Percentiles rank a stretch among this genome's conserved stretches.
These are phyloP conservation scores for Argentina anserina DNA, from an alignment of 306 rosid species.

Conservation along the genomic window DNA sequence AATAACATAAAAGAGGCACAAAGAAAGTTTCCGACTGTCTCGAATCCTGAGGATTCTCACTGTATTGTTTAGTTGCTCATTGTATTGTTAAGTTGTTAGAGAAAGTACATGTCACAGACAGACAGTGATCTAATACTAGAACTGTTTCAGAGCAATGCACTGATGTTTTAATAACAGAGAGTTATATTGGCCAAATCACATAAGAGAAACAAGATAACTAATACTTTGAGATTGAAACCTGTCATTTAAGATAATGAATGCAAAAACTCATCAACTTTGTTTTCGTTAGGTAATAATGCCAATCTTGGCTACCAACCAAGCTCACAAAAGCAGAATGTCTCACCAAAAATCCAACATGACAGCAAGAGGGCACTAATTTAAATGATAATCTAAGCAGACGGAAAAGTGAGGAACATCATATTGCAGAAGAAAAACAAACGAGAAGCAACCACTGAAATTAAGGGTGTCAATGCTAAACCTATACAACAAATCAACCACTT, in stretches of 20 bases:
- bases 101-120: too few species aligned
- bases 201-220: background rate
- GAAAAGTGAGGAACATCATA: background rate
- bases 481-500: background rate
- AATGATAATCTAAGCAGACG: background rate
- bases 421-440: background rate
- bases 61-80: too few species aligned
- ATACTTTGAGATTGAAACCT: background rate
- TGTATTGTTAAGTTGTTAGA: too few species aligned
- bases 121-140: background rate
- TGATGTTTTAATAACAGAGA: background rate
- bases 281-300: background rate
- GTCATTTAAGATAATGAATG: background rate
- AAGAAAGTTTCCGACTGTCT: background rate
- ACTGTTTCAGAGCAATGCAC: background rate
- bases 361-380: background rate
- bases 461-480: background rate
- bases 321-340: constrained; percentile 1
- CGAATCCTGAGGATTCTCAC: background rate
- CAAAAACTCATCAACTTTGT: background rate
- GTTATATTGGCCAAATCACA: background rate
- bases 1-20: background rate
- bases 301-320: background rate
- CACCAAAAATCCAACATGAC: background rate
- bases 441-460: background rate